Evolutionary conservation across 2,329 filamentous ascomycete species (phyloP).

Genomic region (Cladobotryum protrusum): DNA sequence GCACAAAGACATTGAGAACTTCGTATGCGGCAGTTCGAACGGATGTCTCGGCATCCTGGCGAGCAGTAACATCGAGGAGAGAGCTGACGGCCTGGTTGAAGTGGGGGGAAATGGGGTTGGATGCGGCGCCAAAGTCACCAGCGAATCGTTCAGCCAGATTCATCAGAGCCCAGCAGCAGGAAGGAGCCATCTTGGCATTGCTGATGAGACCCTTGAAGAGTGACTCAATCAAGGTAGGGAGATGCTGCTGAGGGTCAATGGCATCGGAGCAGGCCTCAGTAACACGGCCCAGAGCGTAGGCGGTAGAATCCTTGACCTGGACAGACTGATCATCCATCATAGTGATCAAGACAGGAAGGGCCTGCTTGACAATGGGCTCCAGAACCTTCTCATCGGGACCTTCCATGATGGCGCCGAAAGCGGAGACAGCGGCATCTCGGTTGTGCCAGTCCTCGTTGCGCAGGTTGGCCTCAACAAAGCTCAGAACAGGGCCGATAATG

Average conservation of each 20-base stretch:
- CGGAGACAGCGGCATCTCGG: constrained; percentile 91
- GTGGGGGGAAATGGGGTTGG: constrained; percentile 82
- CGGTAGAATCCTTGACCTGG: constrained; percentile 91
- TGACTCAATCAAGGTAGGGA: constrained; percentile 78
- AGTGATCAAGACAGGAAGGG: constrained; percentile 80
- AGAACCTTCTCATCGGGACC: constrained; percentile 89
- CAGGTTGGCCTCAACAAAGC: constrained; percentile 88
- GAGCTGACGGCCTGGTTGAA: constrained; percentile 89
- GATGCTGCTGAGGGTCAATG: constrained; percentile 77
- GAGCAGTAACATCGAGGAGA: constrained; percentile 78
- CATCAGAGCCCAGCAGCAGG: constrained; percentile 98
- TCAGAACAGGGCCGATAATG: constrained; percentile 79
- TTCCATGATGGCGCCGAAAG: constrained; percentile 98
- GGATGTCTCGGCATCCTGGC: constrained; percentile 74
- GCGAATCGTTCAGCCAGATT: constrained; percentile 95
- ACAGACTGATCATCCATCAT: constrained; percentile 88
- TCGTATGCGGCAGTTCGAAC: constrained; percentile 95
- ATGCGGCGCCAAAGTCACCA: constrained; percentile 67
- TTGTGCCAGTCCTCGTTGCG: constrained; percentile 89
- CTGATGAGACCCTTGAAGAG: constrained; percentile 86
- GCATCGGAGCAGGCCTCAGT: constrained; percentile 89
- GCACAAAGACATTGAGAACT: constrained; percentile 90
- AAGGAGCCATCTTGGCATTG: constrained; percentile 93
- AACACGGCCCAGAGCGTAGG: constrained; percentile 91
- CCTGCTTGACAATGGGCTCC: constrained; percentile 92